Evolutionary conservation across 768 basidiomycete species (phyloP), one percentile per base, ranked within the genome.

Genomic region (Lactifluus subvellereus): DNA sequence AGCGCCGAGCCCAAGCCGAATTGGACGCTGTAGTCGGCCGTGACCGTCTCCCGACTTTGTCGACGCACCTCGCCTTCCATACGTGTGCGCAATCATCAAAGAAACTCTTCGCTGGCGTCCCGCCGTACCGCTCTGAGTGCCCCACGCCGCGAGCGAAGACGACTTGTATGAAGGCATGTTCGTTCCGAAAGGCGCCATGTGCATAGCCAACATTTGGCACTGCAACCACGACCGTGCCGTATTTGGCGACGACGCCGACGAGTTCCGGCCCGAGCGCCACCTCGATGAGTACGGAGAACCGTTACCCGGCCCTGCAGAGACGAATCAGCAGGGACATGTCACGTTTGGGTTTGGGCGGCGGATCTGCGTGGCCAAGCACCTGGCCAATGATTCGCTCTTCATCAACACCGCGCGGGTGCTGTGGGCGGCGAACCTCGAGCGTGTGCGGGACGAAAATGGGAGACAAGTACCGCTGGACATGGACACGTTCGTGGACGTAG

Each of bases 161-260:
- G 74, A 74, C 50, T 64, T 49, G 52, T 75, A 74, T 52, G 62
- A 67, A 48, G 70, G 66, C 14, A 62, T 59, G 54, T 65, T 69
- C 56, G 75, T 78, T 16, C 76, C 76, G 1, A 72, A 70, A 42
- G 76, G 74, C n/a, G 72, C 75, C 2, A 66, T 74, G 4, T 67
- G 75, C 40, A 62, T 76, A 22, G 61, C 69, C 13, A 75, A 75
- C 53, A 7, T 47, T 14, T 65, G 67, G 65, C 37, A 54, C 0
- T 50, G 61, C 7, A 54, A 59, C 37, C 47, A 61, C 8, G 51
- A 63, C 30, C 30, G 51, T 6, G n/a, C 60, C 7, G 8, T 62
- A 1, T 70, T 60, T 22, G 66, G 63, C 14, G 51, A 61, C 2
- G 68, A 70, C 48, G 64, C 66, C 16, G 56, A 62, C 2, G 30